Percentiles rank a stretch among this genome's conserved stretches.
These are phyloP conservation scores for Backusella circina DNA, from an alignment of 192 early-diverging fungal species.

Conservation along the genomic window DNA sequence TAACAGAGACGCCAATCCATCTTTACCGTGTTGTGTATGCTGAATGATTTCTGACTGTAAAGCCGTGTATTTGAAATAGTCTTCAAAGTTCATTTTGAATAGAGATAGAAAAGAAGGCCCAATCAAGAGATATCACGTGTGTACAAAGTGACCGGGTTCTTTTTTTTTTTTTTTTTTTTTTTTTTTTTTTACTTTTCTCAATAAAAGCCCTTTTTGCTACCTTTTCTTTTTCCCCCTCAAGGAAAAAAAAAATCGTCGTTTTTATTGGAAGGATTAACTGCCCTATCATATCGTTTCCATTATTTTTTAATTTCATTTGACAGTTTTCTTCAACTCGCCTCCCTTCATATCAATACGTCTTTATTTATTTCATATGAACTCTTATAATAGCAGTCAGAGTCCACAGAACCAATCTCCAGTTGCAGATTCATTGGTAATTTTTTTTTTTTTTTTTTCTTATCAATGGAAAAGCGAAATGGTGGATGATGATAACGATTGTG, in stretches of 20 bases:
- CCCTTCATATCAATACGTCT: not conserved
- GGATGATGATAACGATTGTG: no score
- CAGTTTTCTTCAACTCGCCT: not conserved
- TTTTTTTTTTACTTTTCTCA: not conserved
- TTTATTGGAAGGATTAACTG: not conserved
- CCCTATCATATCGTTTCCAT: not conserved
- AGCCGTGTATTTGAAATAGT: not conserved
- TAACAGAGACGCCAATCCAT: not conserved
- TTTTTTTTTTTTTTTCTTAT: not conserved
- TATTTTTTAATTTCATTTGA: slow-evolving; percentile 2
- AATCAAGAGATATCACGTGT: not conserved
- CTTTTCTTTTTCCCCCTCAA: not conserved
- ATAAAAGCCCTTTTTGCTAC: not conserved
- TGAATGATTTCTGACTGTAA: not conserved
- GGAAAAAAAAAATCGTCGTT: not conserved
- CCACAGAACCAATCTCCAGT: not conserved
- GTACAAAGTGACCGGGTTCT: no score
- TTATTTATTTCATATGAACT: not conserved
- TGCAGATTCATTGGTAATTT: not conserved
- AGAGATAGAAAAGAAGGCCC: not conserved
- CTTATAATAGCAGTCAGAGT: not conserved
- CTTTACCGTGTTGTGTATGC: not conserved
- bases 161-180: not conserved
- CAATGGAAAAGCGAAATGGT: not conserved
- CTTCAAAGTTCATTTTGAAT: not conserved